These are phyloP conservation scores for Abrus precatorius DNA, from an alignment of 306 rosid genomes.

Conservation along the genomic window DNA sequence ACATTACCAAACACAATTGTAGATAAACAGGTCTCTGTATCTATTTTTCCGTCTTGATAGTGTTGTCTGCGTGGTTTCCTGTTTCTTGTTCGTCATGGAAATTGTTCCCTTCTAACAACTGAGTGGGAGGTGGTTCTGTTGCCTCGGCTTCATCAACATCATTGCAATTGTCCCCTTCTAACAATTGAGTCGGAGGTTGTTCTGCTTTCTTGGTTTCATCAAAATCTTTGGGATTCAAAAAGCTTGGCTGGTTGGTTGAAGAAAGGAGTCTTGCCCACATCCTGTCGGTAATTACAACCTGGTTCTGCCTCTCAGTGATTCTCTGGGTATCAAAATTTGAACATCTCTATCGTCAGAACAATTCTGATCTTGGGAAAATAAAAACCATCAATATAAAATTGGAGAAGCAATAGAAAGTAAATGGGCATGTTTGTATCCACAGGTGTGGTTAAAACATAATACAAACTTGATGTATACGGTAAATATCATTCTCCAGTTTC, in stretches of 20 bases:
- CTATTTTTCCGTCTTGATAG: slow-evolving; percentile 41
- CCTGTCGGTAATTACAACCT: slow-evolving; percentile 88
- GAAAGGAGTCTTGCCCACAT: slow-evolving; percentile 89
- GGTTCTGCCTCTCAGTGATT: slow-evolving; percentile 77
- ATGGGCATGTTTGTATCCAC: slow-evolving; percentile 23
- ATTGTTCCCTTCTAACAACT: slow-evolving; percentile 47
- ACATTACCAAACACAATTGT: slow-evolving; percentile 18
- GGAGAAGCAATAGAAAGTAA: slow-evolving; percentile 15
- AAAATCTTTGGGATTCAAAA: slow-evolving; percentile 57
- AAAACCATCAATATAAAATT: slow-evolving; percentile 33
- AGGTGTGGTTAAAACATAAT: slow-evolving; percentile 29
- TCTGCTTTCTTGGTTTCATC: slow-evolving; percentile 54
- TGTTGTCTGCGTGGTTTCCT: slow-evolving; percentile 48
- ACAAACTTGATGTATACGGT: slow-evolving; percentile 26
- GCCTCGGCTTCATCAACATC: slow-evolving; percentile 52
- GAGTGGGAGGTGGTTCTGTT: slow-evolving; percentile 49
- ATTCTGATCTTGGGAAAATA: slow-evolving; percentile 30
- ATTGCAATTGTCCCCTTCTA: slow-evolving; percentile 51
- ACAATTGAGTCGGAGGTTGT: slow-evolving; percentile 50
- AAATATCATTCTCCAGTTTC: slow-evolving; percentile 23
- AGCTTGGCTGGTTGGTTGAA: slow-evolving; percentile 79
- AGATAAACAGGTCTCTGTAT: slow-evolving; percentile 28
- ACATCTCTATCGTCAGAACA: slow-evolving; percentile 33
- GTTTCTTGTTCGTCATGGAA: slow-evolving; percentile 36
- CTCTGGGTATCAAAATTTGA: slow-evolving; percentile 60